Percentiles rank a stretch among this genome's conserved stretches.
Evolutionary conservation across 371 early-diverging fungal species (phyloP).

Genomic region (Apophysomyces sp.): DNA sequence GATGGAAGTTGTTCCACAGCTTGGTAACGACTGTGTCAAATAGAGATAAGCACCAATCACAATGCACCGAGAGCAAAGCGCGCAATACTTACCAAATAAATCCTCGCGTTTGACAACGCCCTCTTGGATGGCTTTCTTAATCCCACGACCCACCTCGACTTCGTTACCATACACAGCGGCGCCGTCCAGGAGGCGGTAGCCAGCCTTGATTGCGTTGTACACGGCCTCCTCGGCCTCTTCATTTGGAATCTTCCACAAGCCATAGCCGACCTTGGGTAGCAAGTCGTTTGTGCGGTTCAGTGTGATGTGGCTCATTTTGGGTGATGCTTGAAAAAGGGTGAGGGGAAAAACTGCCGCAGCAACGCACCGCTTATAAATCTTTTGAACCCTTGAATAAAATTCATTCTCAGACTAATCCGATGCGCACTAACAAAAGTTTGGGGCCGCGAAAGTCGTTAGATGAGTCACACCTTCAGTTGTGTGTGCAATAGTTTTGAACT

Average conservation of each 20-base stretch:
- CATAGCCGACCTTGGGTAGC: constrained; percentile 49
- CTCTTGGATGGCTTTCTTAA: constrained; percentile 49
- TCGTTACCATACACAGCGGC: constrained; percentile 66
- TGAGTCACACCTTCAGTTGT: too few species aligned
- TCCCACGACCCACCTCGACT: constrained; percentile 62
- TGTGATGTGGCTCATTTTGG: constrained; percentile 6
- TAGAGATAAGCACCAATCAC: not conserved
- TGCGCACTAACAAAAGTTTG: not conserved
- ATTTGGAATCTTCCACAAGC: constrained; percentile 38
- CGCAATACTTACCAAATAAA: constrained; percentile 34
- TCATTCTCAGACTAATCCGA: not conserved
- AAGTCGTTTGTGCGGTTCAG: constrained; percentile 43
- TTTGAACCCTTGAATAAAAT: not conserved
- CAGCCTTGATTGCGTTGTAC: constrained; percentile 53
- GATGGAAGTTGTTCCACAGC: constrained; percentile 64
- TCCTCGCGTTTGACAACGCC: constrained; percentile 66
- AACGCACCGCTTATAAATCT: not conserved
- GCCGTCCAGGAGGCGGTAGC: constrained; percentile 48
- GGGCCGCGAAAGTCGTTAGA: too few species aligned
- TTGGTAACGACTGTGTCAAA: constrained; percentile 66
- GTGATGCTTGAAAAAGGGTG: not conserved
- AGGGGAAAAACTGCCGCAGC: not conserved
- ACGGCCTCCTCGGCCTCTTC: constrained; percentile 34
- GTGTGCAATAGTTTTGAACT: not conserved
- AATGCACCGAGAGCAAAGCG: too few species aligned